Evolutionary conservation across 1,139 yeast genomes (phyloP).

Genomic region (Pichia sp.): DNA sequence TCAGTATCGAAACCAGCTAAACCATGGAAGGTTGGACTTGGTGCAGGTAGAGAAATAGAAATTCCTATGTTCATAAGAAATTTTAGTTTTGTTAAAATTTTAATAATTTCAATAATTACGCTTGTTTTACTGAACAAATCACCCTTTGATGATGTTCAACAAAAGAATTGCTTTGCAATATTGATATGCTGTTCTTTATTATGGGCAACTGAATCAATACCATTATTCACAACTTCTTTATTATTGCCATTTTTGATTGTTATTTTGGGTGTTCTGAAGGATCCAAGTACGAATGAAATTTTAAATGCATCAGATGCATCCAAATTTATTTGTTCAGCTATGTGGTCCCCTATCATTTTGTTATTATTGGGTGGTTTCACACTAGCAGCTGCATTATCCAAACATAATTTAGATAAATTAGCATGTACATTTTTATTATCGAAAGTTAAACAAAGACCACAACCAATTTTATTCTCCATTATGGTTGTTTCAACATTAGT

Average conservation of each 20-base stretch:
- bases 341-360: conserved; percentile 96
- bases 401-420: conserved; percentile 80
- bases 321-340: conserved; percentile 65
- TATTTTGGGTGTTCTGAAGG: conserved; percentile 60
- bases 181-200: conserved; percentile 70
- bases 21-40: conserved; percentile 20
- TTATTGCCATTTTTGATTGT: conserved; percentile 77
- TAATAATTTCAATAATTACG: conserved; percentile 37
- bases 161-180: conserved; percentile 72
- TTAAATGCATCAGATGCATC: conserved; percentile 67
- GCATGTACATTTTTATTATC: conserved; percentile 75
- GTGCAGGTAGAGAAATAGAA: conserved; percentile 22
- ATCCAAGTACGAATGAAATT: conserved; percentile 42
- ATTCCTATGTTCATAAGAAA: conserved; percentile 22
- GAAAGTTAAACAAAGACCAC: conserved; percentile 81
- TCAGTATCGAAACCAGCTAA: conserved; percentile 14
- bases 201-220: conserved; percentile 94
- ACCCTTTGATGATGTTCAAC: conserved; percentile 64
- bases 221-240: conserved; percentile 78
- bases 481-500: conserved; percentile 82
- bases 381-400: conserved; percentile 86
- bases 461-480: conserved; percentile 63
- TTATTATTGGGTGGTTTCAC: conserved; percentile 88
- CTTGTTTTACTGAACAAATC: conserved; percentile 45
- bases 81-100: conserved; percentile 33